Evolutionary conservation across 2,329 filamentous ascomycete genomes (phyloP).

Genomic region (Stromatinia cepivora): DNA sequence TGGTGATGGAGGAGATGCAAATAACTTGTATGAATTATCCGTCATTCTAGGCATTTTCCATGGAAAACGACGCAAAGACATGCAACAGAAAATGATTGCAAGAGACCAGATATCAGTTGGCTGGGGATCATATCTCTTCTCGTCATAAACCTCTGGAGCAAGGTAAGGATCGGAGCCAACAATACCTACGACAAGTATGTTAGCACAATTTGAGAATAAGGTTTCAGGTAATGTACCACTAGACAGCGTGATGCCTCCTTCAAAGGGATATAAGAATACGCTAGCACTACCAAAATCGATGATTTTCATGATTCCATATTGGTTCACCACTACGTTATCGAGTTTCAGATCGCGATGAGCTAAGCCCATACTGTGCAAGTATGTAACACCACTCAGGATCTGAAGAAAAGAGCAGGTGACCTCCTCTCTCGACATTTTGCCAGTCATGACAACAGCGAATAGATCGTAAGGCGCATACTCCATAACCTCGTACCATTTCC

Average conservation of each 20-base stretch:
- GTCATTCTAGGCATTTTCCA: slow-evolving; percentile 93
- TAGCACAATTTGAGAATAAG: not conserved
- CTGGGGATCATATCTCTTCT: slow-evolving; percentile 88
- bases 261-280: slow-evolving; percentile 96
- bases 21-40: slow-evolving; percentile 94
- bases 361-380: slow-evolving; percentile 90
- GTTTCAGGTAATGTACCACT: slow-evolving; percentile 61
- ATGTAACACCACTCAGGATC: slow-evolving; percentile 91
- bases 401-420: slow-evolving; percentile 90
- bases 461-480: slow-evolving; percentile 95
- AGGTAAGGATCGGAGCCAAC: slow-evolving; percentile 91
- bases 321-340: slow-evolving; percentile 97
- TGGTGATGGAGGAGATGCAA: slow-evolving; percentile 80
- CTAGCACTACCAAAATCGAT: slow-evolving; percentile 98
- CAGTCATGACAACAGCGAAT: slow-evolving; percentile 98
- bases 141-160: slow-evolving; percentile 93
- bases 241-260: slow-evolving; percentile 79
- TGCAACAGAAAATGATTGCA: slow-evolving; percentile 98
- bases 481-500: slow-evolving; percentile 98
- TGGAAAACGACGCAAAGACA: slow-evolving; percentile 91
- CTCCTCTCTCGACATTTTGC: slow-evolving; percentile 91
- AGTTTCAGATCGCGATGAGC: slow-evolving; percentile 94
- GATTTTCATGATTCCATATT: slow-evolving; percentile 97
- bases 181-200: slow-evolving; percentile 54
- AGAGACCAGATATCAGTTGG: slow-evolving; percentile 97